Evolutionary conservation across 495 filamentous ascomycete genomes (phyloP).

Genomic region (Annulohypoxylon nitens): DNA sequence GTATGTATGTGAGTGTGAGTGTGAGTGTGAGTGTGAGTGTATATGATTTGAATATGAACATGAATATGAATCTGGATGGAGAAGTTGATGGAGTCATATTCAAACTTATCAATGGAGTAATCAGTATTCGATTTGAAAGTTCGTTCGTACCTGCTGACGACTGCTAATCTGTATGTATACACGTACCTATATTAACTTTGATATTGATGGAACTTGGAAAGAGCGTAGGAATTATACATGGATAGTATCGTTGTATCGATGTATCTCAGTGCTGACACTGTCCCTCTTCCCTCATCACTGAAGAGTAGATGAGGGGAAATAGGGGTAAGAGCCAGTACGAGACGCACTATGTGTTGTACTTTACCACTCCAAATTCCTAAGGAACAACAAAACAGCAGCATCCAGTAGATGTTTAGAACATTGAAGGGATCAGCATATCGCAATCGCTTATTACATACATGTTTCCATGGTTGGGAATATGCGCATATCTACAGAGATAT

Average conservation of each 20-base stretch:
- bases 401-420: neutral
- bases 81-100: constrained; percentile 3
- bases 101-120: constrained; percentile 10
- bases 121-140: neutral
- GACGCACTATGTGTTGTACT: constrained; percentile 5
- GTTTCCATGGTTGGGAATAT: neutral
- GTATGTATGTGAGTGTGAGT: neutral
- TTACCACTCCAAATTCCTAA: constrained; percentile 8
- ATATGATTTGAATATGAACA: constrained; percentile 3
- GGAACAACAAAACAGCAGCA: neutral
- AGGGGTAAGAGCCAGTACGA: constrained; percentile 3
- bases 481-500: neutral
- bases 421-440: constrained; percentile 16
- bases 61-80: neutral
- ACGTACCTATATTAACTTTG: constrained; percentile 11
- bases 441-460: constrained; percentile 32
- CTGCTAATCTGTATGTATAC: neutral
- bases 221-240: too few relatives aligned
- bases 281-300: neutral
- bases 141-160: constrained; percentile 16
- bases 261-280: neutral
- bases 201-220: neutral
- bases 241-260: constrained; percentile 3
- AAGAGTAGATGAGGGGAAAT: neutral
- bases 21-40: neutral